Base-by-base conservation (phyloP, 495 filamentous ascomycete species). In the Chaetomium cochliodes region DNA sequence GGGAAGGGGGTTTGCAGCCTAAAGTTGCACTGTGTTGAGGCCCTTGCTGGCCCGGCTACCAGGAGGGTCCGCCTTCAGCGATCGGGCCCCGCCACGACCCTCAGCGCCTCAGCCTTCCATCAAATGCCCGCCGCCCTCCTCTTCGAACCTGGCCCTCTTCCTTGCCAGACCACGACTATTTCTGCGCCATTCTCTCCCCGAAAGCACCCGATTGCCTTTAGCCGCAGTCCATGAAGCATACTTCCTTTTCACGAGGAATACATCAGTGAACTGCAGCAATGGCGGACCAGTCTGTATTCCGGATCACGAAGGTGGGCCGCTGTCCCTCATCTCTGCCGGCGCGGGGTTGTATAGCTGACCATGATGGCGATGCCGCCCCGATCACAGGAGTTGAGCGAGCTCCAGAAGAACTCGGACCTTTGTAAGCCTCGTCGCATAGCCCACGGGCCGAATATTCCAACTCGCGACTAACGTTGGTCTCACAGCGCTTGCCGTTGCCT, bases 201-300 rank as follows among this genome's bases (percentile, higher is more conserved):
- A 23, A 22, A 23, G 2, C 20, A 6, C 26, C 1, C 49, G 49
- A 12, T 26, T 52, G 22, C 20, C 22, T 26, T 15, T 23, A 16
- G 20, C n/a, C n/a, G n/a, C 49, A 4, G 30, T 16, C 23, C 25
- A 64, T 59, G 46, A 58, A 23, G 20, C 23, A 18, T 16, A 25
- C 5, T 3, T 22, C 37, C 22, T 25, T 30, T 26, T 57, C 50
- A 51, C 33, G 42, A 12, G 25, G 3, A 20, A 50, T 20, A 41
- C 50, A 55, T 63, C 59, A 62, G 47, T 46, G 59, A 67, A 54
- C 62, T 51, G 56, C 65, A 74, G 66, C 56, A 65, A 93, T 92
- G 90, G 85, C 90, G 65, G 89, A 93, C 74, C 91, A 96, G 74
- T 89, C 87, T 39, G 88, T 93, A 70, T 87, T 96, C 55, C 90